phyloP scores from a whole-genome alignment of 2,329 filamentous ascomycete species.

The Alternaria brassicicola region DNA sequence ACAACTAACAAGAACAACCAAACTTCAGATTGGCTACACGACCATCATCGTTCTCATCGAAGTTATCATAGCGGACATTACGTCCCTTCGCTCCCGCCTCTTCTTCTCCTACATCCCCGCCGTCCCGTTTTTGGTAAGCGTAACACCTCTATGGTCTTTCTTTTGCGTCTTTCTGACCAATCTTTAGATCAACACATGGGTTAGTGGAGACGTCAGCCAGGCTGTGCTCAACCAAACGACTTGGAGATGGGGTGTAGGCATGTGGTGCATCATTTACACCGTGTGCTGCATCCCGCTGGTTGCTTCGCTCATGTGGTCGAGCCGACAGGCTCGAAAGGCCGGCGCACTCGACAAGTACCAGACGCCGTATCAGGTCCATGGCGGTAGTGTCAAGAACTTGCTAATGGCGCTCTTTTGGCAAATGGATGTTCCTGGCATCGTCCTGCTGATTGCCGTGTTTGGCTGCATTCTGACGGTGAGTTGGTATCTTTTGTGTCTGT shows the following conservation, averaged over 20 bases:
- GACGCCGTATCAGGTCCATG: slow-evolving; percentile 53
- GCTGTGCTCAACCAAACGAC: slow-evolving; percentile 58
- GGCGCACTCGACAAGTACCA: slow-evolving; percentile 56
- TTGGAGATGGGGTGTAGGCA: slow-evolving; percentile 67
- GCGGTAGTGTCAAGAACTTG: slow-evolving; percentile 48
- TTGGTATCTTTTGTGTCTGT: neutral
- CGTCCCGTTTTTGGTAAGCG: slow-evolving; percentile 25
- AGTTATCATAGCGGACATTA: slow-evolving; percentile 68
- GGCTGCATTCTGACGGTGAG: slow-evolving; percentile 53
- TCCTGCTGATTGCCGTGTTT: slow-evolving; percentile 55
- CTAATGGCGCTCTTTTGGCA: slow-evolving; percentile 60
- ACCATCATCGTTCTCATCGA: slow-evolving; percentile 66
- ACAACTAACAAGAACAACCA: neutral
- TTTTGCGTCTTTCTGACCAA: no score
- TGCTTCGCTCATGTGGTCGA: slow-evolving; percentile 58
- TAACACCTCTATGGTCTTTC: no score
- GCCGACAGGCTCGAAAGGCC: slow-evolving; percentile 56
- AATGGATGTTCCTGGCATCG: slow-evolving; percentile 60
- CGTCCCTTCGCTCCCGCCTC: slow-evolving; percentile 66
- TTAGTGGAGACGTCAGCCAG: slow-evolving; percentile 63
- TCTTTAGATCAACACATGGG: slow-evolving; percentile 70
- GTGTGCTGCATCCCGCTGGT: slow-evolving; percentile 63
- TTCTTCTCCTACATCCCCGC: slow-evolving; percentile 65
- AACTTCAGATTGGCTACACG: slow-evolving; percentile 64
- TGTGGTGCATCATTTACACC: slow-evolving; percentile 66